phyloP scores from a whole-genome alignment of 2,329 filamentous ascomycete species.

The Diaporthe citrichinensis region DNA sequence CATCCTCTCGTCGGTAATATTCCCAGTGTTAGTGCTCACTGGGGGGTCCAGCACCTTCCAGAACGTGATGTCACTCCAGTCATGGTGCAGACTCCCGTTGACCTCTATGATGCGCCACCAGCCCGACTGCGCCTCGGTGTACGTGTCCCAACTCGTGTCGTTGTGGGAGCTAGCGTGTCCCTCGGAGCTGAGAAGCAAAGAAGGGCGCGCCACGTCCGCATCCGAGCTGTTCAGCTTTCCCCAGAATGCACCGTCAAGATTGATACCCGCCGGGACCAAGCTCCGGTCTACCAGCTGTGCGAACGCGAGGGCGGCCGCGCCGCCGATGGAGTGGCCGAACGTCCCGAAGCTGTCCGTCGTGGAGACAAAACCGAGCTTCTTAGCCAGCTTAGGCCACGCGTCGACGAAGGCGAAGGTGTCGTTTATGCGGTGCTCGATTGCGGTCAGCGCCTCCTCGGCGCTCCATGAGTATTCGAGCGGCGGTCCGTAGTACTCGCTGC shows the following conservation, averaged over 20 bases:
- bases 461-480: background rate
- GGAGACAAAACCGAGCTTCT: slow-evolving; percentile 14
- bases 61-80: slow-evolving; percentile 46
- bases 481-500: slow-evolving; percentile 19
- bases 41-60: slow-evolving; percentile 41
- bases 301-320: slow-evolving; percentile 19
- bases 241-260: slow-evolving; percentile 27
- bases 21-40: background rate
- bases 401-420: slow-evolving; percentile 36
- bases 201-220: slow-evolving; percentile 20
- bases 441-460: background rate
- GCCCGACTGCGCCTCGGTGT: slow-evolving; percentile 43
- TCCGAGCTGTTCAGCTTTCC: background rate
- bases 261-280: slow-evolving; percentile 24
- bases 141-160: slow-evolving; percentile 44
- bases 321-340: slow-evolving; percentile 38
- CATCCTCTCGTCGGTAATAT: slow-evolving; percentile 17
- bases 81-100: slow-evolving; percentile 43
- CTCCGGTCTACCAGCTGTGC: slow-evolving; percentile 16
- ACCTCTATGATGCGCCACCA: slow-evolving; percentile 43
- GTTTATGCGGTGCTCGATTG: slow-evolving; percentile 31
- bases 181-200: slow-evolving; percentile 24
- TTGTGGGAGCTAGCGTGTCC: background rate
- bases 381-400: slow-evolving; percentile 31
- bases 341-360: slow-evolving; percentile 31